Base-by-base conservation (phyloP, 1,284 basidiomycete species). In the Moesziomyces sp. region DNA sequence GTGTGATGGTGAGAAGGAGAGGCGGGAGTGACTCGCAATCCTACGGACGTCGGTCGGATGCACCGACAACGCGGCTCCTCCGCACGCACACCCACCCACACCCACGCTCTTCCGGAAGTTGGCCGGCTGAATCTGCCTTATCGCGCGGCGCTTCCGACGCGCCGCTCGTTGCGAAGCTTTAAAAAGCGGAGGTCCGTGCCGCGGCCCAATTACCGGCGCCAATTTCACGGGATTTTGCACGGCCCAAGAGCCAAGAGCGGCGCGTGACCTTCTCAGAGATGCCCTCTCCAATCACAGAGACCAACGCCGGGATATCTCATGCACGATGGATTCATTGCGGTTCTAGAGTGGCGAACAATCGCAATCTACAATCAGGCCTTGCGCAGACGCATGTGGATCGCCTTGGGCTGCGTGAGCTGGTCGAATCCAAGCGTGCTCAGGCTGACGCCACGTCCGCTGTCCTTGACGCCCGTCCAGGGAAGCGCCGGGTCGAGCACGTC, bases 381-480 rank as follows among this genome's bases (percentile, higher is more conserved):
- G 42, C 69, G 58, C 56, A 76, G 28, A n/a, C 74, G 69, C 74
- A 76, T 76, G 54, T 76, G 74, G 43, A 76, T 76, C 43, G 64
- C 54, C 59, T 76, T 76, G 49, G 74, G 61, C 50, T 71, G 69
- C 10, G 74, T 76, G 42, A 76, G 53, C 60, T 64, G 60, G 30
- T 76, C 74, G 43, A 72, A 76, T 0, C 93, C 93, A 69, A 93
- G 93, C 80, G 91, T 90, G 82, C 92, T 93, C 77, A 97, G 86
- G 79, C 92, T 94, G 68, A 97, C 87, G 3, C 96, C 96, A 33
- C 93, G 87, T 19, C 96, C 95, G 58, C 92, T 93, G 82, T 97
- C 87, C 87, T 97, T 98, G 59, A 93, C 91, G 2, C 95, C 95
- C 1, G 91, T 92, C 95, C 96, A 98, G 1, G 93, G 89, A 3